These are phyloP conservation scores for Echria macrotheca DNA, from an alignment of 495 filamentous ascomycete species.

Conservation along the genomic window DNA sequence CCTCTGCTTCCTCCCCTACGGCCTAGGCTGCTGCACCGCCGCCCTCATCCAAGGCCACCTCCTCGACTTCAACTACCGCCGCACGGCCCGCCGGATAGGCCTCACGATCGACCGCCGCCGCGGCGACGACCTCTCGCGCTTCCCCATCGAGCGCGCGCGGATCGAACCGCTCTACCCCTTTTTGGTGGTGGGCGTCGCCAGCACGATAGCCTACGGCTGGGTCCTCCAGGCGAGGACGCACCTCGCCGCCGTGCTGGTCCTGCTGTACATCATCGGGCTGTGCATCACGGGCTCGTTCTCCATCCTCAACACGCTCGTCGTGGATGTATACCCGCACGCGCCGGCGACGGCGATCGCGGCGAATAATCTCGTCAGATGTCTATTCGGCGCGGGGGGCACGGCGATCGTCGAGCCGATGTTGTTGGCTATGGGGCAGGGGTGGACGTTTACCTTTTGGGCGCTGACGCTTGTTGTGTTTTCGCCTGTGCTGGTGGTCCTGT, in stretches of 20 bases:
- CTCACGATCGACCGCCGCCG: constrained; percentile 47
- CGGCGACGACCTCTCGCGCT: constrained; percentile 47
- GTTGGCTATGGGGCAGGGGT: constrained; percentile 37
- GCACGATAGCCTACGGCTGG: constrained; percentile 55
- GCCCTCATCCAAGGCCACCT: constrained; percentile 59
- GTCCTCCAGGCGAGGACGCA: constrained; percentile 41
- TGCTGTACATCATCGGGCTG: constrained; percentile 52
- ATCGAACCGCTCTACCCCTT: constrained; percentile 49
- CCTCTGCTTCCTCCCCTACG: constrained; percentile 56
- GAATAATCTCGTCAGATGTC: constrained; percentile 43
- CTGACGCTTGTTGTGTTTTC: constrained; percentile 31
- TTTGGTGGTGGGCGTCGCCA: constrained; percentile 33
- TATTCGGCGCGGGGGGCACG: constrained; percentile 38
- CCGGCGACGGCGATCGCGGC: constrained; percentile 45
- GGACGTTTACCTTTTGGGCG: constrained; percentile 44
- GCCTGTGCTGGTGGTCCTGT: constrained; percentile 34
- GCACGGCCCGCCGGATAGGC: constrained; percentile 42
- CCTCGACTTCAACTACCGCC: constrained; percentile 52
- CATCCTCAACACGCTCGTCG: constrained; percentile 42
- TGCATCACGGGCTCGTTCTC: constrained; percentile 50
- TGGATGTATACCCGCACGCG: constrained; percentile 41
- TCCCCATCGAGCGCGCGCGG: constrained; percentile 61
- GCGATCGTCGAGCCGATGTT: constrained; percentile 42
- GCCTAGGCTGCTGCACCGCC: constrained; percentile 61
- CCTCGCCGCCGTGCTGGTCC: constrained; percentile 46